phyloP scores from a whole-genome alignment of 352 stramenopile genomes.

The Pythium dissotocum region DNA sequence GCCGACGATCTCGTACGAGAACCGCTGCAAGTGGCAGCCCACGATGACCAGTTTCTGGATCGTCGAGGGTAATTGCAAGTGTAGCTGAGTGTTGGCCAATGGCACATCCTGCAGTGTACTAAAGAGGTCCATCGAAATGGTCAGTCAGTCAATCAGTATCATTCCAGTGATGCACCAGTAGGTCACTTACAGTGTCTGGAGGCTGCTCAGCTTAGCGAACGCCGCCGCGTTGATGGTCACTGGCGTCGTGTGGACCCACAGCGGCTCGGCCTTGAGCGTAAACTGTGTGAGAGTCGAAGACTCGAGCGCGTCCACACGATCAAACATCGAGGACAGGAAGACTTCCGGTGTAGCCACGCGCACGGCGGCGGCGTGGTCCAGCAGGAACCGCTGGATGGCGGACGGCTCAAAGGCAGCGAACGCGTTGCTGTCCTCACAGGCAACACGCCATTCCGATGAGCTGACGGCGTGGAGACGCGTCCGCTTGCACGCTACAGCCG shows the following conservation, averaged over 20 bases:
- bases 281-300: constrained; percentile 45
- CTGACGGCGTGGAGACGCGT: constrained; percentile 1
- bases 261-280: constrained; percentile 37
- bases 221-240: constrained; percentile 40
- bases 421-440: constrained; percentile 2
- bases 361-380: background rate
- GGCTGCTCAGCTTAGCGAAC: constrained; percentile 38
- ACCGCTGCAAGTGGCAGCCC: constrained; percentile 37
- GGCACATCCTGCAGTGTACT: constrained; percentile 50
- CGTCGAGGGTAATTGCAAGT: constrained; percentile 44
- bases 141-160: background rate
- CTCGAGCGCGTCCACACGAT: constrained; percentile 33
- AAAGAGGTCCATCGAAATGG: background rate
- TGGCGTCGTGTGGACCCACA: constrained; percentile 35
- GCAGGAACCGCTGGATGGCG: background rate
- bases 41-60: constrained; percentile 52
- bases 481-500: background rate
- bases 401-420: constrained; percentile 12
- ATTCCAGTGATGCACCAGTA: background rate
- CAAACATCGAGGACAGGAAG: constrained; percentile 44
- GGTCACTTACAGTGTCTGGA: constrained; percentile 48
- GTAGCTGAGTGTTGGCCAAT: constrained; percentile 32
- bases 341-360: constrained; percentile 2
- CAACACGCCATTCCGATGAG: constrained; percentile 11
- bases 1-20: constrained; percentile 46